phyloP scores from a whole-genome alignment of 129 eudicot species.

The Scalesia atractyloides region DNA sequence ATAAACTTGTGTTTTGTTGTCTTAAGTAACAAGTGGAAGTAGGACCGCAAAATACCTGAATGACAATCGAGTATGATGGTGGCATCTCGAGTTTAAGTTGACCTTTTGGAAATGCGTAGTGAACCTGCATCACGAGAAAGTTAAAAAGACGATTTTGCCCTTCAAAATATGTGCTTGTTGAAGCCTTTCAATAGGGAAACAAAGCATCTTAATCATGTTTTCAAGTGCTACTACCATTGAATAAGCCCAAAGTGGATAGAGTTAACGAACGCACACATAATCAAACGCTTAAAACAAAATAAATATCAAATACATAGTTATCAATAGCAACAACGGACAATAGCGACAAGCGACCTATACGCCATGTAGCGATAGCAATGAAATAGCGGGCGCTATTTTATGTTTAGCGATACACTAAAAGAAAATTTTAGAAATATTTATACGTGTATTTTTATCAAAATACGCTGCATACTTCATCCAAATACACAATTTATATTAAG shows the following conservation, averaged over 20 bases:
- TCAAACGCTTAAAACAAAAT: background rate
- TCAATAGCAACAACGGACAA: no score
- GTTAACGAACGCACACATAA: background rate
- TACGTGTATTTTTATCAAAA: no score
- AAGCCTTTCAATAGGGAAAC: background rate
- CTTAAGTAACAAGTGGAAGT: background rate
- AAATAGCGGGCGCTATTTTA: no score
- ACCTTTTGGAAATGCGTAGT: slow-evolving; percentile 67
- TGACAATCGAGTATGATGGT: slow-evolving; percentile 74
- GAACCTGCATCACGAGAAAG: slow-evolving; percentile 47
- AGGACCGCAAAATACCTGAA: slow-evolving; percentile 56
- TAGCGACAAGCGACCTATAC: no score
- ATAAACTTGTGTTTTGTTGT: background rate
- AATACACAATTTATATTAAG: no score
- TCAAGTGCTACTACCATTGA: slow-evolving; percentile 9
- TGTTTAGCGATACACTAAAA: no score
- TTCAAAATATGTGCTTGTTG: slow-evolving; percentile 12
- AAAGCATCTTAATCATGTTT: slow-evolving; percentile 8
- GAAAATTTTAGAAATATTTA: no score
- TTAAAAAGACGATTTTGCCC: background rate
- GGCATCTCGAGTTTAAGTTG: slow-evolving; percentile 69
- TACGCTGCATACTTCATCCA: no score
- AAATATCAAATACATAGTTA: background rate
- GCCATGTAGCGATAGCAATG: no score
- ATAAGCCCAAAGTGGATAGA: background rate